Percentiles rank a stretch among this genome's conserved stretches.
Evolutionary conservation across 192 early-diverging fungal species (phyloP).

Genomic region (Thamnidium elegans): DNA sequence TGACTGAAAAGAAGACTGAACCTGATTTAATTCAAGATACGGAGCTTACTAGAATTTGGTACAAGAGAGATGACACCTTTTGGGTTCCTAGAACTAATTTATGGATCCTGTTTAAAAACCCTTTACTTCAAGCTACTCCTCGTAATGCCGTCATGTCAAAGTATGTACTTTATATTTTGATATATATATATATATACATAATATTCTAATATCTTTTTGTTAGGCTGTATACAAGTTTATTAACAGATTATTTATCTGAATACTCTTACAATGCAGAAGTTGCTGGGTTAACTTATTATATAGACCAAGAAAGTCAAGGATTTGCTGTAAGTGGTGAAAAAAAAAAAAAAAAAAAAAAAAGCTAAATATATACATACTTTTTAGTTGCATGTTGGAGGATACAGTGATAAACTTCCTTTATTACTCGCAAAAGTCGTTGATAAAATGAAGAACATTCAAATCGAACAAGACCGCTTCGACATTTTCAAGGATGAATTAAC

Average conservation of each 20-base stretch:
- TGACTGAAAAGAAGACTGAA: constrained; percentile 16
- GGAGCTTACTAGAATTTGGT: constrained; percentile 69
- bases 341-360: constrained; percentile 51
- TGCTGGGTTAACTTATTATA: constrained; percentile 56
- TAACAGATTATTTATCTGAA: constrained; percentile 43
- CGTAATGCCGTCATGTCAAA: constrained; percentile 54
- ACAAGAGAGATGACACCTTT: constrained; percentile 91
- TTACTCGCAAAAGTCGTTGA: constrained; percentile 64
- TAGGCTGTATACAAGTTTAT: constrained; percentile 34
- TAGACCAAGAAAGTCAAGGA: constrained; percentile 44
- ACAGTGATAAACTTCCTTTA: constrained; percentile 75
- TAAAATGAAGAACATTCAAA: constrained; percentile 53
- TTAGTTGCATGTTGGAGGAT: constrained; percentile 64
- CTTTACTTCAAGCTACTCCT: constrained; percentile 71
- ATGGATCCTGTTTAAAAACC: constrained; percentile 65
- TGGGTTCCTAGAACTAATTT: constrained; percentile 82
- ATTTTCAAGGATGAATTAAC: constrained; percentile 68
- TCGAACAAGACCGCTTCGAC: constrained; percentile 63
- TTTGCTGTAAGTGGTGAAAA: constrained; percentile 50
- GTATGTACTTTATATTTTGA: constrained; percentile 7
- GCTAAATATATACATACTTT: constrained; percentile 51
- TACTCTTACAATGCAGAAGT: constrained; percentile 46
- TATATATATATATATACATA: constrained; percentile 3
- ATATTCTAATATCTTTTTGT: constrained; percentile 15
- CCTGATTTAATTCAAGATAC: constrained; percentile 61